These are phyloP conservation scores for Diaporthe velutina DNA, from an alignment of 2,329 filamentous ascomycete species.

Conservation along the genomic window DNA sequence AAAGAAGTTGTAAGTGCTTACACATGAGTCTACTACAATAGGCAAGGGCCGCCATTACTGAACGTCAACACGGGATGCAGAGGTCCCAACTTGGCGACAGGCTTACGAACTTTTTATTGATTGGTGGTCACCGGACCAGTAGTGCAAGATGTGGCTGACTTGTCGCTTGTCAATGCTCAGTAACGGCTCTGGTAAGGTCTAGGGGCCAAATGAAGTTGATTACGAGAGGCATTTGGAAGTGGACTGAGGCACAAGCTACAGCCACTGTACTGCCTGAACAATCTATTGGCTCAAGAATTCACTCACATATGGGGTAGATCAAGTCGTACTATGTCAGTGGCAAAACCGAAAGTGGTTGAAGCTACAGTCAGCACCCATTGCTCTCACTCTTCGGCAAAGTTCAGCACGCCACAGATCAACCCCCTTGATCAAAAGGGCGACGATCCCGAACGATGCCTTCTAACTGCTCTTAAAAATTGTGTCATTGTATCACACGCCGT, in stretches of 20 bases:
- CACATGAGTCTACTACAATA: not conserved
- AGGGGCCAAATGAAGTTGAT: not conserved
- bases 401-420: not conserved
- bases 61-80: not conserved
- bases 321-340: too few species aligned
- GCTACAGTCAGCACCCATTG: not conserved
- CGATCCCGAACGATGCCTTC: too few species aligned
- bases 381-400: too few species aligned
- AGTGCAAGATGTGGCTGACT: not conserved
- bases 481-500: too few species aligned
- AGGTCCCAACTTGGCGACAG: not conserved
- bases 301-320: too few species aligned
- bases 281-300: not conserved
- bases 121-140: not conserved
- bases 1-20: not conserved
- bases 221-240: not conserved
- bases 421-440: too few species aligned
- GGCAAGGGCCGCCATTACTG: not conserved
- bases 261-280: too few species aligned
- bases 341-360: too few species aligned
- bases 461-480: too few species aligned
- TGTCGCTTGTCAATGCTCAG: not conserved
- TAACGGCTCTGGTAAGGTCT: not conserved
- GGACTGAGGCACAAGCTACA: not conserved
- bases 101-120: not conserved